Evolutionary conservation across 2,329 filamentous ascomycete species (phyloP).

Genomic region (Pseudopyrenochaeta lycopersici): DNA sequence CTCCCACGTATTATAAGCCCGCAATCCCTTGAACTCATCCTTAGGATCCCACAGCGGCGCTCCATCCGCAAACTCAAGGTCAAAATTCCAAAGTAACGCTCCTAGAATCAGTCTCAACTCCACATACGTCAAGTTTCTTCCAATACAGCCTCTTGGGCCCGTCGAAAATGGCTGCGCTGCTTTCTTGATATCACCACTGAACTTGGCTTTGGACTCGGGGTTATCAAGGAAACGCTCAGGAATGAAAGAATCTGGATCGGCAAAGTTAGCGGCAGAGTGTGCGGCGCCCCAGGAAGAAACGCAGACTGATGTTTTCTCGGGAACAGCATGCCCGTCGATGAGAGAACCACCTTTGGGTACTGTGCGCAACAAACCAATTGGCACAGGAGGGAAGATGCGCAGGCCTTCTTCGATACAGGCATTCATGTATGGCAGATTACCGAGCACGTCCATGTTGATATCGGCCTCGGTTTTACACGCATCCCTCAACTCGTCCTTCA

Average conservation of each 20-base stretch:
- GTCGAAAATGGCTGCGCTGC: conserved; percentile 43
- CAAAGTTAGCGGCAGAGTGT: conserved; percentile 44
- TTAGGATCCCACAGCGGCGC: conserved; percentile 39
- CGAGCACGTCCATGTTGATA: conserved; percentile 43
- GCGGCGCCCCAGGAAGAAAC: conserved; percentile 39
- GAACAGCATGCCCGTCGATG: conserved; percentile 51
- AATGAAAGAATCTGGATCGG: conserved; percentile 41
- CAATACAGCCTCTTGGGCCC: conserved; percentile 44
- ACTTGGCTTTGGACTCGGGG: conserved; percentile 21
- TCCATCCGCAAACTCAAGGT: conserved; percentile 43
- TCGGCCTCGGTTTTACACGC: conserved; percentile 39
- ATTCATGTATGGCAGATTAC: conserved; percentile 51
- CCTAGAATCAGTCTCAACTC: conserved; percentile 43
- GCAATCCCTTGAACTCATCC: conserved; percentile 37
- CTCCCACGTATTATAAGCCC: conserved; percentile 45
- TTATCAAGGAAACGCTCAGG: conserved; percentile 48
- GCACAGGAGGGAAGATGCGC: conserved; percentile 57
- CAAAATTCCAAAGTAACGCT: conserved; percentile 46
- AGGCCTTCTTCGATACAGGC: conserved; percentile 59
- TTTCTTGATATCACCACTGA: conserved; percentile 34
- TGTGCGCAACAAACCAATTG: conserved; percentile 50
- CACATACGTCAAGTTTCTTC: conserved; percentile 46
- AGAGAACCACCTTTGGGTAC: conserved; percentile 46
- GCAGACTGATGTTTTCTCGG: conserved; percentile 40
- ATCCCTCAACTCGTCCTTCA: conserved; percentile 37